Evolutionary conservation across 2,329 filamentous ascomycete species (phyloP).

Genomic region (Diaporthe australafricana): DNA sequence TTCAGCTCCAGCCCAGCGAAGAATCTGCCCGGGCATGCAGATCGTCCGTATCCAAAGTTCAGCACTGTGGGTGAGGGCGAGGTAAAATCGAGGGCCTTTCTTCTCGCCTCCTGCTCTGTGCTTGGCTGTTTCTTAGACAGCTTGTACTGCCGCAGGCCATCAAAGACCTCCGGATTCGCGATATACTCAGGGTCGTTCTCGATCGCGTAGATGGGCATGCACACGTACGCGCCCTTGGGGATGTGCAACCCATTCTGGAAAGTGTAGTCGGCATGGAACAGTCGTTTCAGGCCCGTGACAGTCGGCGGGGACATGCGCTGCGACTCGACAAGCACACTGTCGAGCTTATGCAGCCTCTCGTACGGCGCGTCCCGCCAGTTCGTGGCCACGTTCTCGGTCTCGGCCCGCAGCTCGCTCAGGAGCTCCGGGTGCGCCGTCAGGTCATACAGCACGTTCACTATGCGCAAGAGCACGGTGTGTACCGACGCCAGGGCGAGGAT

Average conservation of each 20-base stretch:
- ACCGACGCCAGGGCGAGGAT: not conserved
- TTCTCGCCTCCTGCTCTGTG: not conserved
- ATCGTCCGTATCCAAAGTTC: constrained; percentile 50
- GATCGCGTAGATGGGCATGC: constrained; percentile 39
- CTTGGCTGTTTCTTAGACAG: constrained; percentile 41
- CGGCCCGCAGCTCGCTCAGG: not conserved
- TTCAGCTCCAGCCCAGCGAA: constrained; percentile 47
- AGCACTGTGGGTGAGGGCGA: constrained; percentile 46
- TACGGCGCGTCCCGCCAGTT: not conserved
- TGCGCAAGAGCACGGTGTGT: not conserved
- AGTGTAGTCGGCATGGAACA: not conserved
- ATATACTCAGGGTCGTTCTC: constrained; percentile 46
- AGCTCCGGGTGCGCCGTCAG: not conserved
- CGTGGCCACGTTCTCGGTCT: not conserved
- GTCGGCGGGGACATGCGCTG: constrained; percentile 1
- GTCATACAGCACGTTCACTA: not conserved
- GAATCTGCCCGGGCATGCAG: constrained; percentile 49
- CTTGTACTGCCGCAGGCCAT: constrained; percentile 48
- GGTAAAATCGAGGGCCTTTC: not conserved
- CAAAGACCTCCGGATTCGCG: constrained; percentile 44
- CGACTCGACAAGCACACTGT: not conserved
- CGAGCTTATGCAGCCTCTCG: not conserved
- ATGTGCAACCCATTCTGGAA: constrained; percentile 21
- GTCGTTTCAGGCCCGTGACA: not conserved
- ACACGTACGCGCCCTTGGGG: constrained; percentile 30